These are phyloP conservation scores for Pseudoneurospora amorphoporcata DNA, from an alignment of 495 filamentous ascomycete species.

Conservation along the genomic window DNA sequence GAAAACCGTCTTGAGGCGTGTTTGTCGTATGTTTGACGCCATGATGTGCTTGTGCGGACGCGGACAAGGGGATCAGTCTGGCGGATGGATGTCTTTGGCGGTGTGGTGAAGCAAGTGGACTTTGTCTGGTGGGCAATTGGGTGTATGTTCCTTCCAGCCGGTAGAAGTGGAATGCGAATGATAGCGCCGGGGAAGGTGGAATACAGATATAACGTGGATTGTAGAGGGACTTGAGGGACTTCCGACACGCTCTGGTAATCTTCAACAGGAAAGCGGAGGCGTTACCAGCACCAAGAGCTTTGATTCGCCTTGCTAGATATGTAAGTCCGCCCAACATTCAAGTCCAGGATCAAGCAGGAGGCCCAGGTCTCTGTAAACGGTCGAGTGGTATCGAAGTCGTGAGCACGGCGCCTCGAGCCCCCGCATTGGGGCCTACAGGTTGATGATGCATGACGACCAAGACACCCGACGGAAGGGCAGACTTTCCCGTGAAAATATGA, in stretches of 20 bases:
- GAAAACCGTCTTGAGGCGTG: conserved; percentile 21
- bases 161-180: background rate
- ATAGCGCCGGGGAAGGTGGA: background rate
- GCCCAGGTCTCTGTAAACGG: background rate
- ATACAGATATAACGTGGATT: background rate
- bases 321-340: background rate
- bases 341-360: background rate
- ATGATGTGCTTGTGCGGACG: background rate
- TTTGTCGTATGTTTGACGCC: background rate
- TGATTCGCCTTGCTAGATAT: background rate
- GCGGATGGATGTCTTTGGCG: background rate
- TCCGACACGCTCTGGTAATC: background rate
- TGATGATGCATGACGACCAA: background rate
- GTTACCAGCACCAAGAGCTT: background rate
- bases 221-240: background rate
- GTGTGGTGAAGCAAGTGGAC: background rate
- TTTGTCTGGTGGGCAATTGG: background rate
- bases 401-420: background rate
- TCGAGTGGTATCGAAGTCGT: background rate
- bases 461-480: background rate
- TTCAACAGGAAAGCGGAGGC: background rate
- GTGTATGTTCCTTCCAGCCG: background rate
- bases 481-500: background rate
- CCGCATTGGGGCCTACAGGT: background rate
- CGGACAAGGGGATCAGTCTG: background rate